Base-by-base conservation (phyloP, 768 basidiomycete species). In the Brasilioporus rufonigricans region DNA sequence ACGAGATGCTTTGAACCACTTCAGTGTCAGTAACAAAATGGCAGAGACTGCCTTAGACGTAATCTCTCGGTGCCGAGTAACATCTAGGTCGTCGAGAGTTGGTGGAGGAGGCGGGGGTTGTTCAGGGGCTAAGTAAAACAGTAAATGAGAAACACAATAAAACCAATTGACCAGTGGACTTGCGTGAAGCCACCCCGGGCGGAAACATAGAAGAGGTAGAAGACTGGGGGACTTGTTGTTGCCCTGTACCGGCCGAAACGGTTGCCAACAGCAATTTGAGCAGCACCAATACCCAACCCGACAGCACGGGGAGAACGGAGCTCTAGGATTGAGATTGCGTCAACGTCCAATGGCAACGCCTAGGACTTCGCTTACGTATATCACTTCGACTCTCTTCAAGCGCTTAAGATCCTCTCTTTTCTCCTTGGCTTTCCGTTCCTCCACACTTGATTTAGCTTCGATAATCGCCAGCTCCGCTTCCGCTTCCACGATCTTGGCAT, bases 1-100 rank as follows among this genome's bases (percentile, higher is more conserved):
- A 98, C 96, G 97, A 48, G 96, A 98, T 23, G 90, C 91, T 73
- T 98, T 98, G 79, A 98, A 96, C 97, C 97, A 99, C 70, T 98
- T 97, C 61, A 99, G 71, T 2, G 90, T 82, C 35, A 98, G 75
- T 6, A 98, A 73, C 26, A 99, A 71, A 53, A 98, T 97, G 1
- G 94, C 96, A 14, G 97, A 98, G 5, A 97, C 92, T 0, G 94
- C 94, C 70, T 99, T 99, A 12, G 92, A 93, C 0, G 92, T 97
- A 61, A 99, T 95, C 72, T 99, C 97, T 36, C 96, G 90, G 73
- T 98, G 96, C 12, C 97, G 84, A 24, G 85, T 87, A 29, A 95
- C 88, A 66, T 99, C 97, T 46, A 91, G 84, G 62, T 99, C 96
- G 56, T 98, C 94, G 13, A 93, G 73, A 0, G 87, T 89, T 5